phyloP scores from a whole-genome alignment of 768 basidiomycete species.

The Rhodotorula sphaerocarpa region DNA sequence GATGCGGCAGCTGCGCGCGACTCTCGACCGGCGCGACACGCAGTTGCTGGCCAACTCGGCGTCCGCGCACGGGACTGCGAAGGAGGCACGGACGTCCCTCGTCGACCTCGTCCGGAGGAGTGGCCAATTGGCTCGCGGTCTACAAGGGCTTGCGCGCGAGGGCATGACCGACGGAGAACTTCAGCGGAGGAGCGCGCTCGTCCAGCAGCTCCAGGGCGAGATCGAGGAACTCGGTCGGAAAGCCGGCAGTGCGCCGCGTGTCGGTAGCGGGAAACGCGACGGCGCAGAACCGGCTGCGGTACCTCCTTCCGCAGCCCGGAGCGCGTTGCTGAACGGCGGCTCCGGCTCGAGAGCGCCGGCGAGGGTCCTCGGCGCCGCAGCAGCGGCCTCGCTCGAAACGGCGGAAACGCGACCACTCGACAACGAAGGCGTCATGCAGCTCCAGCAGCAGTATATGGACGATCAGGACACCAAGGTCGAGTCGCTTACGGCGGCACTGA shows the following conservation, averaged over 20 bases:
- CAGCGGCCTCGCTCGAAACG: constrained; percentile 56
- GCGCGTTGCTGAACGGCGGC: constrained; percentile 54
- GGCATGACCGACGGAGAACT: constrained; percentile 89
- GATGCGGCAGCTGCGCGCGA: constrained; percentile 71
- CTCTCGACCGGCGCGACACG: constrained; percentile 78
- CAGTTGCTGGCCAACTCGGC: constrained; percentile 65
- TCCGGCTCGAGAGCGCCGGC: constrained; percentile 41
- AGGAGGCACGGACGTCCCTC: constrained; percentile 76
- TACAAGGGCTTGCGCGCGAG: constrained; percentile 56
- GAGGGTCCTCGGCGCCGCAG: constrained; percentile 65
- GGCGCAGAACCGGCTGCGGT: not conserved
- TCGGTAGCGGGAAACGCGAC: constrained; percentile 39
- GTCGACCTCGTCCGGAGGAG: constrained; percentile 69
- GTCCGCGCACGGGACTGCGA: constrained; percentile 67
- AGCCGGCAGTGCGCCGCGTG: constrained; percentile 64
- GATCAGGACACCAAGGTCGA: constrained; percentile 77
- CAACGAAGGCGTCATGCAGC: constrained; percentile 64
- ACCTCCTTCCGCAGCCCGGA: constrained; percentile 50
- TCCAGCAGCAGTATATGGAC: constrained; percentile 72
- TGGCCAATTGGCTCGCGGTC: constrained; percentile 59
- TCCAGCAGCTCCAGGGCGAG: constrained; percentile 78
- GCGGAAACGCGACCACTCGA: constrained; percentile 79
- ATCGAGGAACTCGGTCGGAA: constrained; percentile 79
- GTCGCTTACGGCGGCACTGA: constrained; percentile 68
- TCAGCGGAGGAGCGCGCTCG: constrained; percentile 78